phyloP scores from a whole-genome alignment of 139 green algal species.

The Auxenochlorella pyrenoidosa region DNA sequence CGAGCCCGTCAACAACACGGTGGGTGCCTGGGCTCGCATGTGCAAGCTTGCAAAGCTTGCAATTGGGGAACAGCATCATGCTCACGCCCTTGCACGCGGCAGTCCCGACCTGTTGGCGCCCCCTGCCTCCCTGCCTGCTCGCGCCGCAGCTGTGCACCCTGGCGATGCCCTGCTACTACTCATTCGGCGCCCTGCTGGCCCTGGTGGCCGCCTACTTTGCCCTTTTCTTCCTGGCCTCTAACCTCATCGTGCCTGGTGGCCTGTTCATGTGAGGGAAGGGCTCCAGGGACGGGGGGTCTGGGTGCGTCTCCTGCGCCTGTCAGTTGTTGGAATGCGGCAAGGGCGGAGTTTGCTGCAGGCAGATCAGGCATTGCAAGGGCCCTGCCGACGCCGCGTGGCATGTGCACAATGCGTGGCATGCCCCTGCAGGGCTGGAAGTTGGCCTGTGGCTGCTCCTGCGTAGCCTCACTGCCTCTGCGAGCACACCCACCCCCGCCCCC shows the following conservation, averaged over 20 bases:
- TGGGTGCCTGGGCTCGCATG: background rate
- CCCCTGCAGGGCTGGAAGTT: background rate
- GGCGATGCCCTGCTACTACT: slow-evolving; percentile 66
- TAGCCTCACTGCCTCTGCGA: background rate
- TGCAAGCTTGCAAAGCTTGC: no score
- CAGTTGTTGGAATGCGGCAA: no score
- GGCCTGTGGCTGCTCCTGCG: background rate
- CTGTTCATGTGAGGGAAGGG: slow-evolving; percentile 81
- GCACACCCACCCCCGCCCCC: background rate
- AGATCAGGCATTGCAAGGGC: no score
- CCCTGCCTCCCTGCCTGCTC: background rate
- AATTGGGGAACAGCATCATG: no score
- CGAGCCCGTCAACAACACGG: slow-evolving; percentile 47
- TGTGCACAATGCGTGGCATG: background rate
- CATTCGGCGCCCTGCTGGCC: slow-evolving; percentile 58
- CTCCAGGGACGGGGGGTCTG: no score
- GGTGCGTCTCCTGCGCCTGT: no score
- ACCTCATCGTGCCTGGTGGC: slow-evolving; percentile 84
- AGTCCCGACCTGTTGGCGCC: no score
- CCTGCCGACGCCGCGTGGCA: no score
- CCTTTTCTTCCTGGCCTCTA: slow-evolving; percentile 79
- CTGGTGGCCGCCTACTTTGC: slow-evolving; percentile 74
- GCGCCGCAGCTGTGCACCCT: slow-evolving; percentile 31
- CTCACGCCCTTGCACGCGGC: no score
- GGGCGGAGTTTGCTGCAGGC: background rate